phyloP scores from a whole-genome alignment of 192 early-diverging fungal species.

The Gamsiella multidivaricata region DNA sequence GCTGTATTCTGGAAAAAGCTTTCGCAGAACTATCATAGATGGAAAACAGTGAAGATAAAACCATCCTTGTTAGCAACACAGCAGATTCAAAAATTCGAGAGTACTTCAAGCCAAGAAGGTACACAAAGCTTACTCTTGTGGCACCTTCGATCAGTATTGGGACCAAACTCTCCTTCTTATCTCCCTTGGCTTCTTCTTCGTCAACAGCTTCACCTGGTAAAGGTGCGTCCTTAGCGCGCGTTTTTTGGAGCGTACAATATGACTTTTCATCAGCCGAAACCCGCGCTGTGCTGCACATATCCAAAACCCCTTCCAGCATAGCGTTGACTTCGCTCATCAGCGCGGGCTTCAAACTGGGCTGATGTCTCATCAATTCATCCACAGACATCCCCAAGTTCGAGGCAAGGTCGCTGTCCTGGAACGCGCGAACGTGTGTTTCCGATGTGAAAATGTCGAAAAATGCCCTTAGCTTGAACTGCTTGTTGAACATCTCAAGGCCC shows the following conservation, averaged over 20 bases:
- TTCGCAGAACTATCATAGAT: conserved; percentile 73
- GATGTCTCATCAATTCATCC: conserved; percentile 97
- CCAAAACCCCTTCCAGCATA: conserved; percentile 76
- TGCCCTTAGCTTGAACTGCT: conserved; percentile 72
- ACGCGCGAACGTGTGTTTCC: conserved; percentile 75
- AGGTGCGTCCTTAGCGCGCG: conserved; percentile 16
- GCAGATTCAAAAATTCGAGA: not conserved
- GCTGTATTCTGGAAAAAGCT: conserved; percentile 84
- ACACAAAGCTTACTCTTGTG: conserved; percentile 61
- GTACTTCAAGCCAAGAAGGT: not conserved
- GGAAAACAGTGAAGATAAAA: not conserved
- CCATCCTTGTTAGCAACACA: not conserved
- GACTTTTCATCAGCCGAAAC: conserved; percentile 62
- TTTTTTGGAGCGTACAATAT: conserved; percentile 27
- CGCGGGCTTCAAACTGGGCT: conserved; percentile 80
- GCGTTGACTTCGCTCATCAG: conserved; percentile 75
- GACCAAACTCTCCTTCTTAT: conserved; percentile 63
- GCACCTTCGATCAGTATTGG: conserved; percentile 73
- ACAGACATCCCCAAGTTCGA: conserved; percentile 83
- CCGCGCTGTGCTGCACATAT: conserved; percentile 63
- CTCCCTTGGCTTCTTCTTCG: conserved; percentile 53
- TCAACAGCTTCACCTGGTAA: conserved; percentile 24
- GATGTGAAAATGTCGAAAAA: conserved; percentile 83
- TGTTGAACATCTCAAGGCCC: conserved; percentile 87
- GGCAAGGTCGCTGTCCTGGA: conserved; percentile 88